phyloP scores from a whole-genome alignment of 495 filamentous ascomycete genomes.

The Lepidopterella palustris region DNA sequence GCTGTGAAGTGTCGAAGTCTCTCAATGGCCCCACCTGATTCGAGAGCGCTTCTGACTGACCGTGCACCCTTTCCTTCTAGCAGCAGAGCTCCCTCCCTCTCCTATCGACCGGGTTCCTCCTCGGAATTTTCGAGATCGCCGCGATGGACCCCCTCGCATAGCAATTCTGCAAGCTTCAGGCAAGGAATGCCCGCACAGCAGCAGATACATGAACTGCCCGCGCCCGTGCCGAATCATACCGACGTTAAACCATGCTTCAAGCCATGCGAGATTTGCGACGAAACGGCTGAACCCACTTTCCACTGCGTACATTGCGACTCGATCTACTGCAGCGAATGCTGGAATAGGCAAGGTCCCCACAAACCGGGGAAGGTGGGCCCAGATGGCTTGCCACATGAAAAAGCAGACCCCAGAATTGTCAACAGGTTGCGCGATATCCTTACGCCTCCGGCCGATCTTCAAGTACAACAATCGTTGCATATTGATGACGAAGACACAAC shows the following conservation, averaged over 20 bases:
- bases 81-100: neutral
- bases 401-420: neutral
- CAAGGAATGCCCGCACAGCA: neutral
- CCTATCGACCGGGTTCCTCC: neutral
- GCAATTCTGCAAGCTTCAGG: neutral
- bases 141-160: neutral
- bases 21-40: too few relatives aligned
- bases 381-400: neutral
- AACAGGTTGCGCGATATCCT: neutral
- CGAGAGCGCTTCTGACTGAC: too few relatives aligned
- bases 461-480: conserved; percentile 16
- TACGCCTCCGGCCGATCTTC: neutral
- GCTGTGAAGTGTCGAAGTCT: too few relatives aligned
- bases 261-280: neutral
- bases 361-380: neutral
- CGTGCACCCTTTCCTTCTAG: neutral
- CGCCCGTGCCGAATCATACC: neutral
- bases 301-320: neutral
- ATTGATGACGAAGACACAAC: conserved; percentile 41
- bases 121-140: neutral
- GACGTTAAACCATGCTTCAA: neutral
- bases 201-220: neutral
- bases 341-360: neutral
- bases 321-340: neutral
- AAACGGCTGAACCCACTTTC: neutral